Conservation (phyloP, 2,329 filamentous ascomycete species). For the Cytospora piceae region DNA sequence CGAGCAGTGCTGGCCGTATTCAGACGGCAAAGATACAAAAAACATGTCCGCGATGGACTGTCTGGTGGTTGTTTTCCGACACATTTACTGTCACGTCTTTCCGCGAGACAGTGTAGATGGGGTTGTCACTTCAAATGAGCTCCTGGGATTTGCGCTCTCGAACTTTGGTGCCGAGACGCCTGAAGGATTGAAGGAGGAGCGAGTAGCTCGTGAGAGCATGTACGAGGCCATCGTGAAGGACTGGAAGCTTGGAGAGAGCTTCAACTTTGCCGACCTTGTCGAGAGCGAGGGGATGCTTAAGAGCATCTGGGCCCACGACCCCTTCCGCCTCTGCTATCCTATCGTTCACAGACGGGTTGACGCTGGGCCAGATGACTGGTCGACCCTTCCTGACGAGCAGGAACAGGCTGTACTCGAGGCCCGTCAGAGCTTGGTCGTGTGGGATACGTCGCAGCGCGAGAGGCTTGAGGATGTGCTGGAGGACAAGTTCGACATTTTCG, state of each 20-base stretch:
- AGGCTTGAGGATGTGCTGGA: neutral
- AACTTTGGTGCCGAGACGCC: neutral
- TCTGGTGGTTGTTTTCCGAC: neutral
- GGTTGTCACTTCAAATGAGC: neutral
- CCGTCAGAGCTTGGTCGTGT: neutral
- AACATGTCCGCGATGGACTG: constrained; percentile 4
- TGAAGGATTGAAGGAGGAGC: neutral
- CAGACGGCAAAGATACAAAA: neutral
- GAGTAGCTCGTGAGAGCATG: neutral
- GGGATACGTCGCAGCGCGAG: neutral
- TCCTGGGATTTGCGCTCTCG: neutral
- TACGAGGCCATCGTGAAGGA: neutral
- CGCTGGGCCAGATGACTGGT: neutral
- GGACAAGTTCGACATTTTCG: neutral
- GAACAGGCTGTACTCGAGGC: neutral
- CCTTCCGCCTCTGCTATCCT: neutral
- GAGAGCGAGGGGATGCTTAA: neutral
- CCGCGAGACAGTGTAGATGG: neutral
- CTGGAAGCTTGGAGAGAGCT: neutral
- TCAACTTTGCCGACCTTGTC: neutral
- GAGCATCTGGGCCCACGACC: neutral
- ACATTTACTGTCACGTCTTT: neutral
- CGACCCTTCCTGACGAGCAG: neutral
- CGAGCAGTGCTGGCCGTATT: neutral
- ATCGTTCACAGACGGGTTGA: neutral